Percentiles rank a stretch among this genome's conserved stretches.
These are phyloP conservation scores for Lepiota subincarnata DNA, from an alignment of 768 basidiomycete genomes.

Conservation along the genomic window DNA sequence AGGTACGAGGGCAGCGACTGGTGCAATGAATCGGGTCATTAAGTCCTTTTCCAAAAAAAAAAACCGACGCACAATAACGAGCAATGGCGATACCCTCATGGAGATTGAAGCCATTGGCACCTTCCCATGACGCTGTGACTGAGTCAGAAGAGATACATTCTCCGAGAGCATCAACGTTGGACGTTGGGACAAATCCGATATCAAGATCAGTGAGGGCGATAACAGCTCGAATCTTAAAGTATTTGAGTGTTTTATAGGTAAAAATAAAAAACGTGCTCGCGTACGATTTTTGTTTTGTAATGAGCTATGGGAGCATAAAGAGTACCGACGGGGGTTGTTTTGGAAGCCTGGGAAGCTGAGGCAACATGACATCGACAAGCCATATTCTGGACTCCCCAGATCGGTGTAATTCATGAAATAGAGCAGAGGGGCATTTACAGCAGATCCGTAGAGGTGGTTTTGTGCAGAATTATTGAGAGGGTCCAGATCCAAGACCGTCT, in stretches of 20 bases:
- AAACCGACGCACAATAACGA: conserved; percentile 71
- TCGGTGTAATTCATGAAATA: too few species aligned
- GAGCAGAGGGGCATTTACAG: conserved; percentile 31
- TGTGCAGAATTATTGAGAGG: conserved; percentile 54
- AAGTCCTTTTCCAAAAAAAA: conserved; percentile 26
- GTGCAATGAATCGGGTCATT: conserved; percentile 23
- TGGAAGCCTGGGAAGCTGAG: not conserved
- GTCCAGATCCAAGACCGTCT: conserved; percentile 54
- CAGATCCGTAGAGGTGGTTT: conserved; percentile 42
- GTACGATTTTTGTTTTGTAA: conserved; percentile 17
- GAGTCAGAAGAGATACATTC: too few species aligned
- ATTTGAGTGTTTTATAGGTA: not conserved
- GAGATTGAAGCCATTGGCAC: conserved; percentile 70
- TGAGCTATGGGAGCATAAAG: conserved; percentile 12
- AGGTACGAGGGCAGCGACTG: conserved; percentile 76
- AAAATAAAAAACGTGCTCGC: not conserved
- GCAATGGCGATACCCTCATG: conserved; percentile 80
- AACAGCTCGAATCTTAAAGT: conserved; percentile 43
- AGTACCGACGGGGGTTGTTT: conserved; percentile 17
- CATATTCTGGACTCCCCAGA: too few species aligned
- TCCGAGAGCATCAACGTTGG: conserved; percentile 56
- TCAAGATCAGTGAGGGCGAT: conserved; percentile 59
- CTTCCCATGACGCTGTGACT: conserved; percentile 83
- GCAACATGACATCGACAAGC: too few species aligned
- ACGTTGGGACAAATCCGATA: conserved; percentile 47